These are phyloP conservation scores for Candida manassasensis DNA, from an alignment of 805 yeast species.

Conservation along the genomic window DNA sequence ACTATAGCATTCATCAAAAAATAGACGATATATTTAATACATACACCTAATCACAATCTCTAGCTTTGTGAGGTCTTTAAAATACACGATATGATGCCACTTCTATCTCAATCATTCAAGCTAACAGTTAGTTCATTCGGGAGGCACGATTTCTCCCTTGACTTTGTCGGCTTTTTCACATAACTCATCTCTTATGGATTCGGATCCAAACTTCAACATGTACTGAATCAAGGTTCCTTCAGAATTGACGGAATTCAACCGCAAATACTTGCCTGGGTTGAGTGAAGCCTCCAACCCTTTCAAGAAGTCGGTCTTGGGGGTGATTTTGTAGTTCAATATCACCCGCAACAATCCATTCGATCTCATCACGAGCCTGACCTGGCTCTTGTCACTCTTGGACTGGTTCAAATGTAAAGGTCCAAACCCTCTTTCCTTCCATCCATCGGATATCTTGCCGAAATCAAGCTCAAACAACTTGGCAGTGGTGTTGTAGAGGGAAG, in stretches of 20 bases:
- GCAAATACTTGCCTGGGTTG: conserved; percentile 74
- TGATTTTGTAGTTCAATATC: conserved; percentile 69
- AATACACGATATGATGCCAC: background rate
- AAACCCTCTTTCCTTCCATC: conserved; percentile 95
- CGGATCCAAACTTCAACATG: conserved; percentile 67
- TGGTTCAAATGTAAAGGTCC: conserved; percentile 82
- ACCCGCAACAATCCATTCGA: conserved; percentile 82
- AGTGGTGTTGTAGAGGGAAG: conserved; percentile 58
- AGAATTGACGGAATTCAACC: conserved; percentile 61
- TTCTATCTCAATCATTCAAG: no score
- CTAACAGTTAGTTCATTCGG: no score
- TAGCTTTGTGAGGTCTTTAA: background rate
- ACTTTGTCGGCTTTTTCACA: conserved; percentile 44
- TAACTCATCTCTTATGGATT: conserved; percentile 55
- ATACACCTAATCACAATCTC: background rate
- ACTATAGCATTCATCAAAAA: conserved; percentile 67
- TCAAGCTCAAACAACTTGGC: conserved; percentile 78
- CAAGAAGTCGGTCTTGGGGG: conserved; percentile 54
- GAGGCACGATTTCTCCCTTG: conserved; percentile 12
- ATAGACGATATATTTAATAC: background rate
- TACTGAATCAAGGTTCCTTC: conserved; percentile 72
- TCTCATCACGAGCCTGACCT: conserved; percentile 81
- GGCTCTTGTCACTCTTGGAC: conserved; percentile 28
- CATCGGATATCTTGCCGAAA: conserved; percentile 57
- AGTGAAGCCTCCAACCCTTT: conserved; percentile 86